A percentile compares a stretch with the other conserved stretches of the same genome.
Conservation (phyloP, 2,329 filamentous ascomycete species). For the Emmonsiellopsis sp. region DNA sequence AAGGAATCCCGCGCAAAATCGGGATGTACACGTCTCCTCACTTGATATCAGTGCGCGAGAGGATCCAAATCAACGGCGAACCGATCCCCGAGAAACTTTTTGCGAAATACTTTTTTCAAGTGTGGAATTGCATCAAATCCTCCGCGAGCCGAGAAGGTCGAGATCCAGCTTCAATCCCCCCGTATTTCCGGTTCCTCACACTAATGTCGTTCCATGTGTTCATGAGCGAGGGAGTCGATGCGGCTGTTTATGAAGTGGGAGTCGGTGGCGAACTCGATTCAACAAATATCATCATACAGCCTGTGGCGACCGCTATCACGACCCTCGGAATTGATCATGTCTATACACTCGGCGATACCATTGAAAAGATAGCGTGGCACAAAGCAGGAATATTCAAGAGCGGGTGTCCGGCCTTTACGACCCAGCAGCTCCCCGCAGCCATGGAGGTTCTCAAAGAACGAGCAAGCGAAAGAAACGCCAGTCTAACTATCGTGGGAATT, state of each 20-base stretch:
- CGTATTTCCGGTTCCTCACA: slow-evolving; percentile 44
- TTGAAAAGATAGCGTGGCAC: slow-evolving; percentile 63
- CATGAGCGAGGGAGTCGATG: slow-evolving; percentile 51
- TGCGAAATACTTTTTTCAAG: slow-evolving; percentile 16
- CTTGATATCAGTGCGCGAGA: slow-evolving; percentile 14
- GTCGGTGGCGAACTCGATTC: slow-evolving; percentile 61
- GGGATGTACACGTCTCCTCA: slow-evolving; percentile 64
- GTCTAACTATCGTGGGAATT: slow-evolving; percentile 36
- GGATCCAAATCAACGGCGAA: slow-evolving; percentile 19
- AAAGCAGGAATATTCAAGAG: slow-evolving; percentile 61
- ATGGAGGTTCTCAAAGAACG: slow-evolving; percentile 40
- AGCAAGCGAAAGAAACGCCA: slow-evolving; percentile 44
- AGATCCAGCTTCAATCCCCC: slow-evolving; percentile 33
- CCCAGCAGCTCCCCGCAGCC: slow-evolving; percentile 42
- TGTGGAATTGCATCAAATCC: slow-evolving; percentile 26
- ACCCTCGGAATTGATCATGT: slow-evolving; percentile 62
- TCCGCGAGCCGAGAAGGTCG: slow-evolving; percentile 13
- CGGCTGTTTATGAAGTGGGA: slow-evolving; percentile 56
- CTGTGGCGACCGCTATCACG: slow-evolving; percentile 51
- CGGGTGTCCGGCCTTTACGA: slow-evolving; percentile 47
- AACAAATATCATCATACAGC: slow-evolving; percentile 54
- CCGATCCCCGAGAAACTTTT: slow-evolving; percentile 12
- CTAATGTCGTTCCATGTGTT: slow-evolving; percentile 57
- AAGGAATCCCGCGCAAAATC: slow-evolving; percentile 28
- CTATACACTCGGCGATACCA: slow-evolving; percentile 50